Conservation (phyloP, 805 yeast genomes). For the Torulaspora indica region DNA sequence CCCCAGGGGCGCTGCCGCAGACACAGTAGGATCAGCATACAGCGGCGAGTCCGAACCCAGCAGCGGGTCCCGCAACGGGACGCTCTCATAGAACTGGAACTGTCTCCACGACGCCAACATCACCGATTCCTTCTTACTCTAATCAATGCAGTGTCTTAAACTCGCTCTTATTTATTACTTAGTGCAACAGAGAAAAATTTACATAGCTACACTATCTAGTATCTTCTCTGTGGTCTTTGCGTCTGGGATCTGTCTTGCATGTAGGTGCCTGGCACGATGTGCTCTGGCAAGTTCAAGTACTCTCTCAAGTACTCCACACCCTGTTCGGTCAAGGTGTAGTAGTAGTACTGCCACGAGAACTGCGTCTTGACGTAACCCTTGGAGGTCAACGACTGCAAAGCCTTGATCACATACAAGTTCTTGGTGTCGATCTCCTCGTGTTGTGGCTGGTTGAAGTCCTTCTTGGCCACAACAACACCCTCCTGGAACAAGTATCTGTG, state of each 20-base stretch:
- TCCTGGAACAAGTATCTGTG: slow-evolving; percentile 99
- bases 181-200: slow-evolving; percentile 13
- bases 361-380: slow-evolving; percentile 99
- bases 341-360: slow-evolving; percentile 99
- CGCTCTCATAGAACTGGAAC: slow-evolving; percentile 77
- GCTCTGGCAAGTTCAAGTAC: slow-evolving; percentile 97
- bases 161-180: slow-evolving; percentile 17
- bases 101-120: slow-evolving; percentile 56
- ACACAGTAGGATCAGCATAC: slow-evolving; percentile 72
- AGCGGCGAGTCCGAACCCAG: slow-evolving; percentile 56
- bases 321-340: slow-evolving; percentile 99
- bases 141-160: slow-evolving; percentile 5
- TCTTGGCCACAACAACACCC: slow-evolving; percentile 99
- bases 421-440: slow-evolving; percentile 98
- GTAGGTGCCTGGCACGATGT: slow-evolving; percentile 97
- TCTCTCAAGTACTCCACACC: slow-evolving; percentile 98
- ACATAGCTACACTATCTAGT: slow-evolving; percentile 10
- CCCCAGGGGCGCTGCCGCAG: slow-evolving; percentile 57
- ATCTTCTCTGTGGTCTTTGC: slow-evolving; percentile 52
- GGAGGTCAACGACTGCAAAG: slow-evolving; percentile 97
- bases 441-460: slow-evolving; percentile 95
- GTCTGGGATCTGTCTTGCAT: slow-evolving; percentile 88
- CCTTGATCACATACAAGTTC: slow-evolving; percentile 97
- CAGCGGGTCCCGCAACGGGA: slow-evolving; percentile 81
- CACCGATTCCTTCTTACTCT: not conserved